Conservation (phyloP, 208 protist genomes). For the Leishmania mexicana region DNA sequence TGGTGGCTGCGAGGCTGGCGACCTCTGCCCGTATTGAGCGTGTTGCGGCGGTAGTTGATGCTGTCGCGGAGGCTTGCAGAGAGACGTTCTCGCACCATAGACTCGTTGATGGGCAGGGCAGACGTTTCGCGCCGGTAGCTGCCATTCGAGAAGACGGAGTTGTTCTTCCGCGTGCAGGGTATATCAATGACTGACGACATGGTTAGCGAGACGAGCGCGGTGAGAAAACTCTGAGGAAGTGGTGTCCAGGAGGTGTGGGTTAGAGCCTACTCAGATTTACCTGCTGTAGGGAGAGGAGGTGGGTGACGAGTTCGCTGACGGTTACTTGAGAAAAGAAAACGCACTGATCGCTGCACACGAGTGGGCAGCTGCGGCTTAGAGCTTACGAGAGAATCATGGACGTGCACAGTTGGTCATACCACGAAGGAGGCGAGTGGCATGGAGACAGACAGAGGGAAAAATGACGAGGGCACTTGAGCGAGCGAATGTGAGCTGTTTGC, state of each 20-base stretch:
- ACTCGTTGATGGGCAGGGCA: constrained; percentile 21
- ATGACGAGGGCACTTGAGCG: background rate
- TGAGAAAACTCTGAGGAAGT: background rate
- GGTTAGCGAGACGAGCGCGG: background rate
- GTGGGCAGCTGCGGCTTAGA: background rate
- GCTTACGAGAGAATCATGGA: background rate
- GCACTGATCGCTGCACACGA: background rate
- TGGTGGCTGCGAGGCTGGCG: background rate
- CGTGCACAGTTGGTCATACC: background rate
- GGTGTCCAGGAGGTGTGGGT: background rate
- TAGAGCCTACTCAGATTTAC: background rate
- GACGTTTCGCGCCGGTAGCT: background rate
- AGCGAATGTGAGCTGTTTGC: background rate
- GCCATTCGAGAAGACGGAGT: constrained; percentile 2
- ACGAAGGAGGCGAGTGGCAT: background rate
- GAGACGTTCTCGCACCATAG: constrained; percentile 30
- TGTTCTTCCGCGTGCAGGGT: constrained; percentile 8
- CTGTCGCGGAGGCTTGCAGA: constrained; percentile 21
- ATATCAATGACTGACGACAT: constrained; percentile 20
- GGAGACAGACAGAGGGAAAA: background rate
- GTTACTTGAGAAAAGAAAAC: background rate
- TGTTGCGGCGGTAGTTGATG: constrained; percentile 21
- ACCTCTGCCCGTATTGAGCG: background rate
- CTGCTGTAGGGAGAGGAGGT: background rate
- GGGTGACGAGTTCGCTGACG: background rate